phyloP scores from a whole-genome alignment of 2,329 filamentous ascomycete species.

The Fusarium drepaniforme region DNA sequence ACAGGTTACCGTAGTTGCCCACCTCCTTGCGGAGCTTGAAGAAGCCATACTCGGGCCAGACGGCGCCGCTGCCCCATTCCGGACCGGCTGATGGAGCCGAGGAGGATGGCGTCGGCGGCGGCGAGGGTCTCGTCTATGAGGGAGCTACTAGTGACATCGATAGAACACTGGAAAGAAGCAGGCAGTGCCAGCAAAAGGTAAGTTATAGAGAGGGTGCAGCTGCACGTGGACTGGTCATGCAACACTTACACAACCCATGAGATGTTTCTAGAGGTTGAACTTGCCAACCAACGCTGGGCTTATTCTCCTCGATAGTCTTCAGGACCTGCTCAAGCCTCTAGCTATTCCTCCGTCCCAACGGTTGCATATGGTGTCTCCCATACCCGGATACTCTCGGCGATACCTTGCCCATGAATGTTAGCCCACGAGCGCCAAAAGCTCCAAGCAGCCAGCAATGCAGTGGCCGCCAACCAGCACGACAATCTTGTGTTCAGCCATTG shows the following conservation, averaged over 20 bases:
- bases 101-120: slow-evolving; percentile 89
- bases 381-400: slow-evolving; percentile 88
- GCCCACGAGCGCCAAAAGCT: slow-evolving; percentile 16
- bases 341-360: not conserved
- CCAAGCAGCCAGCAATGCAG: slow-evolving; percentile 63
- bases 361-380: slow-evolving; percentile 8
- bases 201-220: not conserved
- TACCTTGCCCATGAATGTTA: slow-evolving; percentile 64
- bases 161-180: slow-evolving; percentile 75
- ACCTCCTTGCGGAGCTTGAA: slow-evolving; percentile 94
- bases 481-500: slow-evolving; percentile 80
- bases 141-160: slow-evolving; percentile 82
- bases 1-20: slow-evolving; percentile 93
- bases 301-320: slow-evolving; percentile 79
- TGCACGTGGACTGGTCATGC: not conserved
- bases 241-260: slow-evolving; percentile 85
- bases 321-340: slow-evolving; percentile 69
- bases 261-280: slow-evolving; percentile 91
- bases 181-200: not conserved
- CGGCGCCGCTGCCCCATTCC: slow-evolving; percentile 90
- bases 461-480: slow-evolving; percentile 88
- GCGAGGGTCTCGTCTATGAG: slow-evolving; percentile 86
- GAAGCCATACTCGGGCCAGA: slow-evolving; percentile 93
- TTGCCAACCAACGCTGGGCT: slow-evolving; percentile 75
- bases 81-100: slow-evolving; percentile 95